Percentiles rank a stretch among this genome's conserved stretches.
phyloP scores from a whole-genome alignment of 2,329 filamentous ascomycete genomes.

The Chaetomiaceae sp. region DNA sequence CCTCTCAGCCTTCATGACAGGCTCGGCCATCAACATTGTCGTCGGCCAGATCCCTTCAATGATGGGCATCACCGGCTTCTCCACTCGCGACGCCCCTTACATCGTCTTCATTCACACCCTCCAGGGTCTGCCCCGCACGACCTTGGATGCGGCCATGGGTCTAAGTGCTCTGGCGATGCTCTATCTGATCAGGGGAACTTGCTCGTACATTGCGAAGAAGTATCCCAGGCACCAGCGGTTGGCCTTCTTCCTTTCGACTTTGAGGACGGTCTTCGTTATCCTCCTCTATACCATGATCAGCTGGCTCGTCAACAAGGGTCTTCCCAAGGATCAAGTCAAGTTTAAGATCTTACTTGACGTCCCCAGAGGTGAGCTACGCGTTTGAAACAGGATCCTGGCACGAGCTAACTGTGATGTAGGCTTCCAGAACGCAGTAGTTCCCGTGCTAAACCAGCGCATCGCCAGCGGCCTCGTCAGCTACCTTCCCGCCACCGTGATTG shows the following conservation, averaged over 20 bases:
- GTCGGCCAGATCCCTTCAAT: slow-evolving; percentile 77
- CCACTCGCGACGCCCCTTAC: slow-evolving; percentile 75
- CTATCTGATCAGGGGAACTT: slow-evolving; percentile 66
- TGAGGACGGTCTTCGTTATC: slow-evolving; percentile 88
- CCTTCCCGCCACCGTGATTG: slow-evolving; percentile 81
- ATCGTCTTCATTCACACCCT: slow-evolving; percentile 77
- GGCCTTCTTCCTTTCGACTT: slow-evolving; percentile 86
- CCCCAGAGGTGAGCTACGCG: slow-evolving; percentile 58
- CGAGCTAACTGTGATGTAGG: slow-evolving; percentile 5
- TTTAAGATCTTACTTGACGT: slow-evolving; percentile 75
- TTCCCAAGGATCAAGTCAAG: slow-evolving; percentile 51
- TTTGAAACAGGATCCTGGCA: too few species aligned
- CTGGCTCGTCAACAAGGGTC: slow-evolving; percentile 73
- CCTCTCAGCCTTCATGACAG: slow-evolving; percentile 95
- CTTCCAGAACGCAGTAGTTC: slow-evolving; percentile 61
- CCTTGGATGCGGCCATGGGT: slow-evolving; percentile 81
- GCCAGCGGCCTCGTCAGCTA: slow-evolving; percentile 65
- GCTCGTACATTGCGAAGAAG: slow-evolving; percentile 63
- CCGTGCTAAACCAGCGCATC: slow-evolving; percentile 61
- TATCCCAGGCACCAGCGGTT: slow-evolving; percentile 65
- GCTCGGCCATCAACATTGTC: slow-evolving; percentile 84
- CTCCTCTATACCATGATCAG: slow-evolving; percentile 88
- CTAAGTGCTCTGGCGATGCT: slow-evolving; percentile 75
- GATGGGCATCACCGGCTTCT: slow-evolving; percentile 72
- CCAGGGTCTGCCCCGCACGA: slow-evolving; percentile 62